Percentiles rank a stretch among this genome's conserved stretches.
Conservation (phyloP, 257 asterid genomes). For the Salvia rosmarinus region DNA sequence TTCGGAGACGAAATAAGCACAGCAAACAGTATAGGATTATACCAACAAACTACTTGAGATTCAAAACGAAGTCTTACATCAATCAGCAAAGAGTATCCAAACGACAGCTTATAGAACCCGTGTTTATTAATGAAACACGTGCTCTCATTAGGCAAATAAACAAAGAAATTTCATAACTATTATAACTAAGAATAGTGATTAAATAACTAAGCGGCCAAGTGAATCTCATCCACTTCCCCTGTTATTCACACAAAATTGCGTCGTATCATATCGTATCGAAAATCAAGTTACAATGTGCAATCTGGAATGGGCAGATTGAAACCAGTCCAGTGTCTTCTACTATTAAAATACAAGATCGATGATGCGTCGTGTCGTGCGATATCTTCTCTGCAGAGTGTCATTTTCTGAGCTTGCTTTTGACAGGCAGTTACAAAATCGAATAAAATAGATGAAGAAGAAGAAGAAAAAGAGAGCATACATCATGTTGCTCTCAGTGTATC, state of each 20-base stretch:
- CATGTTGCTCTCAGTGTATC: conserved; percentile 59
- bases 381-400: conserved; percentile 34
- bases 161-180: background rate
- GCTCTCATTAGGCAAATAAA: background rate
- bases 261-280: background rate
- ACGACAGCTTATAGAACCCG: too few species aligned
- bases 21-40: too few species aligned
- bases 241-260: conserved; percentile 4
- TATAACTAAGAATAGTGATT: background rate
- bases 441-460: background rate
- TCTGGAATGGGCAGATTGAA: conserved; percentile 1
- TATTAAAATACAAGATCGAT: conserved; percentile 42
- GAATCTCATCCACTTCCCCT: conserved; percentile 9
- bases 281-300: background rate
- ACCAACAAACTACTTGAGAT: too few species aligned
- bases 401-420: conserved; percentile 32
- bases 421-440: conserved; percentile 28
- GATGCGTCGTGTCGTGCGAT: conserved; percentile 42
- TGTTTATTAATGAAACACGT: background rate
- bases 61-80: too few species aligned
- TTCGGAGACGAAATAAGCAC: too few species aligned
- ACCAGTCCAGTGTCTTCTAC: conserved; percentile 32
- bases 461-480: conserved; percentile 22
- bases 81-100: too few species aligned
- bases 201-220: background rate